Base-by-base conservation (phyloP, 148 eudicot genomes). In the Salicornia ramosissima region DNA sequence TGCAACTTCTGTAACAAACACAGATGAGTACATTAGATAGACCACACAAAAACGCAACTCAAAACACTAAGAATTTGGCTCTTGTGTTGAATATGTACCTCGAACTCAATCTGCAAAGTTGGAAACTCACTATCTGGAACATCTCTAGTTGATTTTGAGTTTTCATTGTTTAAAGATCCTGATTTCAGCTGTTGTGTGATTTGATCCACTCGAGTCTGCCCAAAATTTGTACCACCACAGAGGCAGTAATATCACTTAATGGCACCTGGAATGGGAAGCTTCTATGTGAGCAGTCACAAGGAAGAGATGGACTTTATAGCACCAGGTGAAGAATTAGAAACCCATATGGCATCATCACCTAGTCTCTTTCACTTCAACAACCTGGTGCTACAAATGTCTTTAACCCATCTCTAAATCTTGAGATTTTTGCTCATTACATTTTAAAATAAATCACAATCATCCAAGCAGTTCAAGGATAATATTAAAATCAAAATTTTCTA, bases 191-290 rank as follows among this genome's bases (percentile, higher is more conserved):
- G 86, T 55, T 88, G 80, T 0, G 90, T 78, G 59, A 93, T 88
- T 88, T 93, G 98, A 73, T 86, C 88, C 68, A 93, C 83, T 83
- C 96, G 83, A 84, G 87, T 86, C 96, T 93, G 98, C 82, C 81
- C 84, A 90, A 90, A 87, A 83, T 82, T 81, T 70, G 77, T 81
- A 77, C 81, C 86, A 86, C 81, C 91, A 85, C 68, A 84, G 73
- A 85, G 87, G 82, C 70, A 78, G 86, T 79, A 81, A 79, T 77
- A 79, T 87, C 84, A 89, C 83, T 84, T 79, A 83, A 77, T 79
- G 80, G 65, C 78, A 80, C 85, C 84, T 82, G 84, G 85, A 78
- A 75, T 67, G 81, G 70, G 86, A 75, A 83, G 76, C 80, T 69
- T 73, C 74, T 80, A 86, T 83, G 84, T 87, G 80, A 75, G 81